phyloP scores from a whole-genome alignment of 805 yeast genomes.

The Saccharomycopsis fodiens region DNA sequence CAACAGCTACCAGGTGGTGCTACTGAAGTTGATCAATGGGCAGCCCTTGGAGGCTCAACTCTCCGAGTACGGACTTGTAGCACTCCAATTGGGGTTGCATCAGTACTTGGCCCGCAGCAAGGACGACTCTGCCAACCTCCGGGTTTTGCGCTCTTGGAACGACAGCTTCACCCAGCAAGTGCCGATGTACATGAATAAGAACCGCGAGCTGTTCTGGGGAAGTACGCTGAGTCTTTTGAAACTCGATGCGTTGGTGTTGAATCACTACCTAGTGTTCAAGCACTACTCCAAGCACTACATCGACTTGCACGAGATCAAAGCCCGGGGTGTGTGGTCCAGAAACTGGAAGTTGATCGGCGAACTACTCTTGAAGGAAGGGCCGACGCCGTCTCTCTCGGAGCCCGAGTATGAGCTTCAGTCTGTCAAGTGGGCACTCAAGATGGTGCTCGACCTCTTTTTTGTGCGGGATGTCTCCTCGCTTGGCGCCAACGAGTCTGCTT shows the following conservation, averaged over 20 bases:
- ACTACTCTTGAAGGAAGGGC: not conserved
- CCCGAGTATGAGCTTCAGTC: constrained; percentile 6
- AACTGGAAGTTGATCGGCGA: constrained; percentile 13
- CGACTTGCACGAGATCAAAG: constrained; percentile 6
- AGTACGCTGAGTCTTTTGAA: constrained; percentile 7
- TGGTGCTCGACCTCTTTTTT: constrained; percentile 12
- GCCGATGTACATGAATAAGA: constrained; percentile 8
- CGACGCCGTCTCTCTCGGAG: not conserved
- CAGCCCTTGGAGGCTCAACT: constrained; percentile 26
- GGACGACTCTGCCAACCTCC: constrained; percentile 28
- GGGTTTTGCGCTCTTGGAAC: constrained; percentile 6
- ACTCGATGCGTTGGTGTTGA: constrained; percentile 10
- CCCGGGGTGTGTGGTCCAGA: constrained; percentile 10
- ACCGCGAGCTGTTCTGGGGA: constrained; percentile 1
- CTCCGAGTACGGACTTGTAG: constrained; percentile 36
- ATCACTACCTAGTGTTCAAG: constrained; percentile 11
- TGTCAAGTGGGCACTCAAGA: constrained; percentile 8
- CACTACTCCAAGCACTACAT: not conserved
- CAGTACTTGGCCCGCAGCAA: constrained; percentile 28
- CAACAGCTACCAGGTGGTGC: constrained; percentile 27
- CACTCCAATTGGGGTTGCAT: constrained; percentile 35
- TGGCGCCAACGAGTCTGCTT: not conserved
- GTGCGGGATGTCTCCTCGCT: not conserved
- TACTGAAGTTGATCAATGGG: constrained; percentile 23
- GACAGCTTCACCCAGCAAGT: not conserved